Conservation (phyloP, 225 moss, liverwort and hornwort genomes). For the Straminergon stramineum region DNA sequence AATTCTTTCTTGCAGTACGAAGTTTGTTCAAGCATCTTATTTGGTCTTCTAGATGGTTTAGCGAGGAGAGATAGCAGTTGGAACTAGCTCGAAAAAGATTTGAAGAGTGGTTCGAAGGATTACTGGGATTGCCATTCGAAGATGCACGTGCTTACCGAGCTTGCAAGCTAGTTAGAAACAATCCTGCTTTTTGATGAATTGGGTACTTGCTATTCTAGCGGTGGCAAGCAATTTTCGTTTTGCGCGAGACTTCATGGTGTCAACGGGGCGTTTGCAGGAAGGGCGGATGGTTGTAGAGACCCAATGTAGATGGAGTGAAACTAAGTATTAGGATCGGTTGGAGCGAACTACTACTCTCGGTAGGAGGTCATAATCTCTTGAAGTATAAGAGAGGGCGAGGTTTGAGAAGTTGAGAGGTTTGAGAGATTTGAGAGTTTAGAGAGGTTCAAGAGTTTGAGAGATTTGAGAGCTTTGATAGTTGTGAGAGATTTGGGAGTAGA, state of each 20-base stretch:
- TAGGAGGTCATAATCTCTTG: neutral
- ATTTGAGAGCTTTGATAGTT: neutral
- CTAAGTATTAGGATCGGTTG: neutral
- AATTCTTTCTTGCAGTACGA: neutral
- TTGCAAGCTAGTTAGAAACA: neutral
- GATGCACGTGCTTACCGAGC: neutral
- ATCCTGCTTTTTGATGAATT: neutral
- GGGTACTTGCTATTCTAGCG: neutral
- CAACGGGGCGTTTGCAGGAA: neutral
- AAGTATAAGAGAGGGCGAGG: neutral
- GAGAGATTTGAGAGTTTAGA: neutral
- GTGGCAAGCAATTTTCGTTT: neutral
- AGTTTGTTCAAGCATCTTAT: neutral
- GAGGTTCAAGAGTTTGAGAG: neutral
- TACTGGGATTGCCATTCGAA: neutral
- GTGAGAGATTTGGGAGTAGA: neutral
- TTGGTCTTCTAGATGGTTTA: neutral
- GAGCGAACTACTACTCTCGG: too few species aligned
- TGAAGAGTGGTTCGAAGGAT: neutral
- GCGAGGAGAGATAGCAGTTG: neutral
- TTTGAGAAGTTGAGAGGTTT: too few species aligned
- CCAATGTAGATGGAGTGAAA: neutral
- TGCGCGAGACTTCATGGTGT: neutral
- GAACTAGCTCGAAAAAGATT: neutral
- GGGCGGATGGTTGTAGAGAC: neutral